Conservation (phyloP, 441 rosid species). For the Gossypium gossypioides region DNA sequence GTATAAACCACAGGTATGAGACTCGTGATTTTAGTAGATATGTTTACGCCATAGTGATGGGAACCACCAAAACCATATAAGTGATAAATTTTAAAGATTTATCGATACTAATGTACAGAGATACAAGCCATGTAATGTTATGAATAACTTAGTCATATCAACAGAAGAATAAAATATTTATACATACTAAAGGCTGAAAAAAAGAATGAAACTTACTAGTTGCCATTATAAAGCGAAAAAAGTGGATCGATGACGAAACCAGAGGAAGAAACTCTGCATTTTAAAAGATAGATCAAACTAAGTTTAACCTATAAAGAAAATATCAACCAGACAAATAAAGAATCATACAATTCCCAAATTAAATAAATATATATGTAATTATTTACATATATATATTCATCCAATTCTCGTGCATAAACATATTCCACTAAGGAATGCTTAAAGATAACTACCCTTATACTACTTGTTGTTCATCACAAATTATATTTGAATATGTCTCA, state of each 20-base stretch:
- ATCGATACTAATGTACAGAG: not conserved
- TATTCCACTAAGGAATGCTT: not conserved
- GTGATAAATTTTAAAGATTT: not conserved
- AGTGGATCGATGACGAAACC: not conserved
- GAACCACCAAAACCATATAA: not conserved
- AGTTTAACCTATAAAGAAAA: not conserved
- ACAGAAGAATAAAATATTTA: not conserved
- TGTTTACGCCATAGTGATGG: not conserved
- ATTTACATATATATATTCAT: too few relatives aligned
- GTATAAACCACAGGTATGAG: not conserved
- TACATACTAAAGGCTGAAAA: not conserved
- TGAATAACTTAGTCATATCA: not conserved
- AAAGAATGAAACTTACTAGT: not conserved
- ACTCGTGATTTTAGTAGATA: not conserved
- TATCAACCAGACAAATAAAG: not conserved
- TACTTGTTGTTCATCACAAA: not conserved
- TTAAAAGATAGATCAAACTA: not conserved
- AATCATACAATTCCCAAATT: not conserved
- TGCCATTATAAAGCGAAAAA: not conserved
- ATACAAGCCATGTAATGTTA: not conserved
- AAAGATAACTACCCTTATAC: not conserved
- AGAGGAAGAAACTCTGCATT: not conserved
- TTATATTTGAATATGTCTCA: not conserved
- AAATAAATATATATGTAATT: not conserved
- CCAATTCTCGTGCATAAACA: not conserved